Conservation (phyloP, 257 asterid species). For the Solanum gandarillasii region DNA sequence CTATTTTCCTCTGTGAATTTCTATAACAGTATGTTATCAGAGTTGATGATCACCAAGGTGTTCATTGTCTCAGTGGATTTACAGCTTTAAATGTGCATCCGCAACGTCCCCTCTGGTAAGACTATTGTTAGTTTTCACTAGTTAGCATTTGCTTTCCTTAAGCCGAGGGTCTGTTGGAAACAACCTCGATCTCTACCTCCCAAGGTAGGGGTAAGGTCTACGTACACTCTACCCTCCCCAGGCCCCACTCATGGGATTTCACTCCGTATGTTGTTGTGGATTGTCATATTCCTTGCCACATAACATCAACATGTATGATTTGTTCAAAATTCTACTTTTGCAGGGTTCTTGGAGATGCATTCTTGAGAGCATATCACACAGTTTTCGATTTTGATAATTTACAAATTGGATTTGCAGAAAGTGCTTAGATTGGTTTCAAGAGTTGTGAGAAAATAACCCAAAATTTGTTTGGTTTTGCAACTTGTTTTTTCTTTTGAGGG, state of each 20-base stretch:
- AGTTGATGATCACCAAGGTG: slow-evolving; percentile 6
- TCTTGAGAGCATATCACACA: slow-evolving; percentile 26
- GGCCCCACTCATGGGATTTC: not conserved
- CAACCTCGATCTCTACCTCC: not conserved
- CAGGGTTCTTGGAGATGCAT: slow-evolving; percentile 27
- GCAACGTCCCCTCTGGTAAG: slow-evolving; percentile 24
- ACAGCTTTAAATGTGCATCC: slow-evolving; percentile 16
- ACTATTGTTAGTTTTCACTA: not conserved
- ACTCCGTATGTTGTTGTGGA: not conserved
- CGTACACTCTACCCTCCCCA: not conserved
- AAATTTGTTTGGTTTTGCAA: not conserved
- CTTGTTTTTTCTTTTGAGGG: not conserved
- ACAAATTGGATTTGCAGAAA: slow-evolving; percentile 25
- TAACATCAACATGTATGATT: not conserved
- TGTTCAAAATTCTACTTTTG: not conserved
- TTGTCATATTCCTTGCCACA: not conserved
- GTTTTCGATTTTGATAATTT: slow-evolving; percentile 20
- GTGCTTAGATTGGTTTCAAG: slow-evolving; percentile 1
- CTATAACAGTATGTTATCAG: slow-evolving; percentile 12
- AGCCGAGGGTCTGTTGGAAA: not conserved
- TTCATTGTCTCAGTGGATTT: slow-evolving; percentile 21
- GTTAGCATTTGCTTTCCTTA: not conserved
- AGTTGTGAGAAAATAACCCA: not conserved
- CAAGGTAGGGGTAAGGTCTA: not conserved
- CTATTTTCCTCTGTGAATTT: not conserved